Evolutionary conservation across 2,329 filamentous ascomycete species (phyloP).

Genomic region (Botrytis tulipae): DNA sequence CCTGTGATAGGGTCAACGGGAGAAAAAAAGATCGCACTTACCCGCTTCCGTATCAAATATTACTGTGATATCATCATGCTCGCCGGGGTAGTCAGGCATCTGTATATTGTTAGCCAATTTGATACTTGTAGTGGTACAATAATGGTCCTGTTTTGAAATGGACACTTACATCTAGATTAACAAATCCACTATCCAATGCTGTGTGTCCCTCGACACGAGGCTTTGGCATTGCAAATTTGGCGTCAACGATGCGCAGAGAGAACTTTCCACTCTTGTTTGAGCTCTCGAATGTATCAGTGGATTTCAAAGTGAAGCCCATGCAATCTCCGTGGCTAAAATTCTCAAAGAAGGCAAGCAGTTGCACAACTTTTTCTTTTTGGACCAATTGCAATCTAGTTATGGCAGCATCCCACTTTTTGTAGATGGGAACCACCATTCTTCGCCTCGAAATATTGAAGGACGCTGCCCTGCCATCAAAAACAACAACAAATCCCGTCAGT

Average conservation of each 20-base stretch:
- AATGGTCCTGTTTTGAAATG: background rate
- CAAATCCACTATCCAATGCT: constrained; percentile 65
- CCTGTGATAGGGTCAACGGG: background rate
- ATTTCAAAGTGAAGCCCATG: constrained; percentile 85
- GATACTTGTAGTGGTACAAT: background rate
- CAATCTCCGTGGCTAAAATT: constrained; percentile 83
- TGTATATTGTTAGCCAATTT: constrained; percentile 5
- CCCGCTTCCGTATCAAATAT: constrained; percentile 72
- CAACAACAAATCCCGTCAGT: constrained; percentile 75
- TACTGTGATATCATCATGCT: constrained; percentile 89
- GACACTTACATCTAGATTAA: constrained; percentile 64
- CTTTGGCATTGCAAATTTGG: constrained; percentile 81
- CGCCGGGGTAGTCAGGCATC: constrained; percentile 81
- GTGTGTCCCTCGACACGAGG: constrained; percentile 48
- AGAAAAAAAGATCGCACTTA: constrained; percentile 25
- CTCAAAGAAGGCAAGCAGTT: constrained; percentile 83
- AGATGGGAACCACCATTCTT: constrained; percentile 86
- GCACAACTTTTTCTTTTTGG: constrained; percentile 69
- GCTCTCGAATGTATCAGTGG: constrained; percentile 77
- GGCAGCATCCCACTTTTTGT: constrained; percentile 91
- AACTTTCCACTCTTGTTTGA: constrained; percentile 63
- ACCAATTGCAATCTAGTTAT: constrained; percentile 78
- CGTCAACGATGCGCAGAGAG: constrained; percentile 78
- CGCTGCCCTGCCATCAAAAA: constrained; percentile 69
- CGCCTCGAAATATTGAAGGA: constrained; percentile 80